These are phyloP conservation scores for Eucalyptus pauciflora DNA, from an alignment of 345 rosid genomes.

Conservation along the genomic window DNA sequence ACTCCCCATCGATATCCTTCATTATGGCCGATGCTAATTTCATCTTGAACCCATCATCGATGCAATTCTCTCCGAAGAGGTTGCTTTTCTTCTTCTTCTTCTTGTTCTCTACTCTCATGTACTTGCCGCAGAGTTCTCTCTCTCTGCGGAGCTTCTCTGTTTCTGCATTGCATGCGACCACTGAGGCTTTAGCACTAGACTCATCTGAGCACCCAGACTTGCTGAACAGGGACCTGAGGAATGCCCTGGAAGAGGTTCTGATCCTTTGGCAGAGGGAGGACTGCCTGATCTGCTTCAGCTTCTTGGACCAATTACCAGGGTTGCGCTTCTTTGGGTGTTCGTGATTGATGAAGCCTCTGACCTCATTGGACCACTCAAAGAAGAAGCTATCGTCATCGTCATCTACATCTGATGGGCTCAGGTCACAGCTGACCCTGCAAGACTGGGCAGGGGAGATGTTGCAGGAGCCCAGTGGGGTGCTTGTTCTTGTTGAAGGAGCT, in stretches of 20 bases:
- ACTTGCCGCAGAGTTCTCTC: background rate
- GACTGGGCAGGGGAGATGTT: constrained; percentile 43
- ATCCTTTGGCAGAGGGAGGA: constrained; percentile 47
- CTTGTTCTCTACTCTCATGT: constrained; percentile 5
- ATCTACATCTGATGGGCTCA: constrained; percentile 5
- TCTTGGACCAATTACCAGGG: constrained; percentile 17
- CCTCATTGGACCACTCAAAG: constrained; percentile 50
- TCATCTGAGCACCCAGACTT: constrained; percentile 51
- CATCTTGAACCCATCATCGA: background rate
- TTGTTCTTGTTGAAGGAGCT: constrained; percentile 1
- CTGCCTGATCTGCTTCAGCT: constrained; percentile 44
- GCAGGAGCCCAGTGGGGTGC: constrained; percentile 18
- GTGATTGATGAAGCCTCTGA: constrained; percentile 21
- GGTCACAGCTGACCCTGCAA: constrained; percentile 43
- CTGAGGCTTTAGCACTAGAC: constrained; percentile 16
- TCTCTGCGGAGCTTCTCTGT: background rate
- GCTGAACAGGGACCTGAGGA: constrained; percentile 44
- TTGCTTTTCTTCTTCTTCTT: constrained; percentile 26
- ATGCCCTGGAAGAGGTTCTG: constrained; percentile 58
- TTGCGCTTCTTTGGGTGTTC: constrained; percentile 11
- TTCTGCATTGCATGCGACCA: constrained; percentile 6
- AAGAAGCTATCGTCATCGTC: constrained; percentile 29
- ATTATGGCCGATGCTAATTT: background rate
- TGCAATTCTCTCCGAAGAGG: background rate
- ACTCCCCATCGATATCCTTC: constrained; percentile 13